Evolutionary conservation across 2,329 filamentous ascomycete genomes (phyloP).

Genomic region (Amauroascus verrucosus): DNA sequence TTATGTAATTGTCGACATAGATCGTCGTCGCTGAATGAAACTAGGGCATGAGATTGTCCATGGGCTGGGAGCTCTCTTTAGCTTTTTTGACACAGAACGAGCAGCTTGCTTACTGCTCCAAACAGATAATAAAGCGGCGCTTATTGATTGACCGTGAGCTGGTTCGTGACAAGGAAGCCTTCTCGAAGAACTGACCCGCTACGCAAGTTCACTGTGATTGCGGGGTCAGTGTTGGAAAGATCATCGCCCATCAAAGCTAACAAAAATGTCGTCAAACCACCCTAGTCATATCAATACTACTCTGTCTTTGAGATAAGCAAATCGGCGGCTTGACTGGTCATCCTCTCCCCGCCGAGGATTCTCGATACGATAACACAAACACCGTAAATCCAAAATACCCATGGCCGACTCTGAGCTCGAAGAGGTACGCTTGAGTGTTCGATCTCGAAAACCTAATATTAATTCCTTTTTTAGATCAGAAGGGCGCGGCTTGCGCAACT

Average conservation of each 20-base stretch:
- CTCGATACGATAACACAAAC: not conserved
- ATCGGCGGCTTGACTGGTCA: not conserved
- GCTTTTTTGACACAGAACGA: not conserved
- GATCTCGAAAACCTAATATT: not conserved
- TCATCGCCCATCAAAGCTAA: not conserved
- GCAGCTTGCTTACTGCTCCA: not conserved
- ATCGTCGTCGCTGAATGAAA: no score
- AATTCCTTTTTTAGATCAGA: slow-evolving; percentile 54
- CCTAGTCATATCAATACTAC: not conserved
- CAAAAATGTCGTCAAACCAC: not conserved
- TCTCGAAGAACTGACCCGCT: slow-evolving; percentile 1
- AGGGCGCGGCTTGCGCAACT: slow-evolving; percentile 89
- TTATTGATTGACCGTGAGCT: not conserved
- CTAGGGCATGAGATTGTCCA: no score
- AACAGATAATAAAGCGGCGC: not conserved
- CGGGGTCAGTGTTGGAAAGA: not conserved
- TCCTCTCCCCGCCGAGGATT: not conserved
- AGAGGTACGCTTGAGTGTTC: slow-evolving; percentile 36
- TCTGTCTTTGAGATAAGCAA: not conserved
- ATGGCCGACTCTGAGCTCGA: slow-evolving; percentile 60
- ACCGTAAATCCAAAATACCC: not conserved
- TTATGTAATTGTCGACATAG: slow-evolving; percentile 2
- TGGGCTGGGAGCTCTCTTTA: no score
- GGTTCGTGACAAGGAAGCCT: slow-evolving; percentile 1
- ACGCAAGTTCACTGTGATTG: not conserved